These are phyloP conservation scores for Artemisia annua DNA, from an alignment of 129 eudicot genomes.

Conservation along the genomic window DNA sequence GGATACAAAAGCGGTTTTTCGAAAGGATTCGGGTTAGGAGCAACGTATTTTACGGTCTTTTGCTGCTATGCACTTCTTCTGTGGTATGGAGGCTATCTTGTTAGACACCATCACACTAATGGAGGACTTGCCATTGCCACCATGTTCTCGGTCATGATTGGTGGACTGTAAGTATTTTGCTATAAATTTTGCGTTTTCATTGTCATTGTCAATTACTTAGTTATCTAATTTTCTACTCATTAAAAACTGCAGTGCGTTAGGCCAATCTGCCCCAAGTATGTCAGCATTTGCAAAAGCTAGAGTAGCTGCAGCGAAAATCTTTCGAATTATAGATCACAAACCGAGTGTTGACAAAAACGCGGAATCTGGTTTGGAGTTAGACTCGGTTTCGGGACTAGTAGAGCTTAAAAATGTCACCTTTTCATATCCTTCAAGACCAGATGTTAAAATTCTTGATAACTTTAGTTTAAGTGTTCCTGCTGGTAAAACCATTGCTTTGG, in stretches of 20 bases:
- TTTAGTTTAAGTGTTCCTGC: constrained; percentile 69
- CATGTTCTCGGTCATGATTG: constrained; percentile 94
- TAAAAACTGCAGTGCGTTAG: constrained; percentile 54
- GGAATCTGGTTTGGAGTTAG: constrained; percentile 71
- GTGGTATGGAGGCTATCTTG: constrained; percentile 95
- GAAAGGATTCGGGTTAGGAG: constrained; percentile 89
- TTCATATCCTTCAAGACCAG: constrained; percentile 90
- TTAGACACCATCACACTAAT: constrained; percentile 82
- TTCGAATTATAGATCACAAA: constrained; percentile 73
- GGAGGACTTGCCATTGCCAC: constrained; percentile 98
- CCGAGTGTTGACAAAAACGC: constrained; percentile 57
- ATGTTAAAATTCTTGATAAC: constrained; percentile 59
- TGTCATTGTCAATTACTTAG: background rate
- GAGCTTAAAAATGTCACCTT: constrained; percentile 77
- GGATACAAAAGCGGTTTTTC: constrained; percentile 91
- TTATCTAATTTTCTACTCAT: constrained; percentile 7
- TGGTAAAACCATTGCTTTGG: constrained; percentile 92
- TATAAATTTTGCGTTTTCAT: background rate
- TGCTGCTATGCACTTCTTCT: constrained; percentile 89
- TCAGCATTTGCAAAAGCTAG: constrained; percentile 94
- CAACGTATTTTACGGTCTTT: constrained; percentile 85
- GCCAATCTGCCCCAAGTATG: constrained; percentile 93
- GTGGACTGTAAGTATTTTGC: constrained; percentile 74
- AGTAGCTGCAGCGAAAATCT: constrained; percentile 92
- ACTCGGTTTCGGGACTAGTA: constrained; percentile 62